Conservation (phyloP, 78 protist genomes). For the Dictyostelium citrinum region DNA sequence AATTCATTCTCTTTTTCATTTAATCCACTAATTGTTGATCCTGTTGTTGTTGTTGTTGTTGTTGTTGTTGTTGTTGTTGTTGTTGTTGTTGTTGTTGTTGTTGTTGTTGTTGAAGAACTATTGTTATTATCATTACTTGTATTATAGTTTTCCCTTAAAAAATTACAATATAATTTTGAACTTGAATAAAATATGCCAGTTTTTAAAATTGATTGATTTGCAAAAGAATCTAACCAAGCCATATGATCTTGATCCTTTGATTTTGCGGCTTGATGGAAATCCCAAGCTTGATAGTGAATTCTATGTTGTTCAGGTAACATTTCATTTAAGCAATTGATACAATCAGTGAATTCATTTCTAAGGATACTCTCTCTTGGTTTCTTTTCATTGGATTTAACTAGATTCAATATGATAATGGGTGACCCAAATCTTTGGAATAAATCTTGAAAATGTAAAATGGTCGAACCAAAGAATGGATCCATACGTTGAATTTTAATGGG, state of each 20-base stretch:
- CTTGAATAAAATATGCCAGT: constrained; percentile 43
- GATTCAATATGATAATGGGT: constrained; percentile 88
- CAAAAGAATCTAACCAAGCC: constrained; percentile 66
- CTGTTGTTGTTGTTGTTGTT: no score
- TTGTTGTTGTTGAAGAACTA: neutral
- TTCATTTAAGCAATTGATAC: constrained; percentile 82
- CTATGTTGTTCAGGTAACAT: constrained; percentile 71
- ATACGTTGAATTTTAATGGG: constrained; percentile 80
- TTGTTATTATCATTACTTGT: neutral
- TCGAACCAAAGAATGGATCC: constrained; percentile 90
- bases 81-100: neutral
- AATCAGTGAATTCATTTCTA: constrained; percentile 52
- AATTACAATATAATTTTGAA: constrained; percentile 14
- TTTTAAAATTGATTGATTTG: constrained; percentile 53
- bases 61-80: neutral
- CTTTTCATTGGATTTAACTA: constrained; percentile 92
- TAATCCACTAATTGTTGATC: neutral
- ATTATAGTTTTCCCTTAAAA: neutral
- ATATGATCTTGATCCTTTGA: constrained; percentile 70
- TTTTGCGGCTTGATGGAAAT: constrained; percentile 82
- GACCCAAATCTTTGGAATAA: constrained; percentile 90
- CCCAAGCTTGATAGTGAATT: constrained; percentile 79
- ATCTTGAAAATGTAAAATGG: constrained; percentile 91
- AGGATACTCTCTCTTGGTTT: constrained; percentile 92
- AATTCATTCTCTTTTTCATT: neutral